Base-by-base conservation (phyloP, 805 yeast genomes). In the Yarrowia yakushimensis region DNA sequence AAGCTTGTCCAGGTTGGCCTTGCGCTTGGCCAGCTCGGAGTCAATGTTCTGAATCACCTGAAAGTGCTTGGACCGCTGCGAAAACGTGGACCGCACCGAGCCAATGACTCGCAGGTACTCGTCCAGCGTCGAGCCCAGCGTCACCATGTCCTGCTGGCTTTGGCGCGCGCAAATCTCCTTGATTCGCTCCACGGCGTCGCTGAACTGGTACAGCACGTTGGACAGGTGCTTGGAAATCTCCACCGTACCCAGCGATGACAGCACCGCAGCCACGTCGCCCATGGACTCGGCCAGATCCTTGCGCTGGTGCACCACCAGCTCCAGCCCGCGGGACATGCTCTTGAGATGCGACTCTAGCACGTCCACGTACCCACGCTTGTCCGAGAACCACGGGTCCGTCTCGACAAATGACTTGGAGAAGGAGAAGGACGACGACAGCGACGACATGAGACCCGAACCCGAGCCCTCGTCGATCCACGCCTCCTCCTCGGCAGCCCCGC, bases 81-180 rank as follows among this genome's bases (percentile, higher is more conserved):
- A 85, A 67, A 92, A 86, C 4, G 88, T 84, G 48, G 84, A 81
- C 66, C 86, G 82, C 31, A 90, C 82, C 28, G 96, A 88, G 10
- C 87, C 85, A 25, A 92, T 83, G 15, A 86, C 77, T 55, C 98
- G 81, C 54, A 85, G 77, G 71, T 94, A 92, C 71, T 92, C 97
- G 71, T 93, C 97, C 39, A 93, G 77, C 0, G 96, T 89, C 25
- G 88, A 82, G 1, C 96, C 96, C 50, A 93, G 76, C 0, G 97
- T 90, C 65, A 93, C 76, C 69, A 91, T 83, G 67, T 93, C 97
- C 72, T 90, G 96, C 74, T 88, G 74, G 64, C 90, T 85, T 65
- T 87, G 85, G 65, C 97, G 81, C 66, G 85, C 91, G 50, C 90
- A 76, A 50, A 89, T 78, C 60, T 89, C 93, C 67, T 84, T 84